Evolutionary conservation across 1,139 yeast species (phyloP), one percentile per base, ranked within the genome.

Genomic region (Taphrina confusa): DNA sequence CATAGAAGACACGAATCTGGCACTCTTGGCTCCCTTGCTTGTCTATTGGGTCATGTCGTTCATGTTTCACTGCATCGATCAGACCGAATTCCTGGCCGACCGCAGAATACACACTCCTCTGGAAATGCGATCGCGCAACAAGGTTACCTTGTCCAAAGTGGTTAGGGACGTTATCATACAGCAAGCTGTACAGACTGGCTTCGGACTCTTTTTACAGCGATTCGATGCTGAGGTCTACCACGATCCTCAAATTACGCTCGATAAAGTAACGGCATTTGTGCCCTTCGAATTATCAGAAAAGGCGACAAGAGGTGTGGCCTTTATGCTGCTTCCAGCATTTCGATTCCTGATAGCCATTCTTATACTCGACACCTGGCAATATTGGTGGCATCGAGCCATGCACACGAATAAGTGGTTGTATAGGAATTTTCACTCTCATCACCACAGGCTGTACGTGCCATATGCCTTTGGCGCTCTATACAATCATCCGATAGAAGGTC

Each of bases 391-490:
- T 72, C 80, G 96, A 65, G 71, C 80, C 66, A 91, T 92, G 97
- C 98, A 92, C 71, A 71, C 79, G 70, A 88, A 87, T 78, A 84
- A 83, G 70, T 75, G 78, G 63, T 75, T 91, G 57, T 92, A 92
- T 78, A 80, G 80, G 64, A 77, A 83, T 63, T 87, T 89, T 77
- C 98, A 92, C 73, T 88, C 97, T 2, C 85, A 95, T 67, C 98
- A 92, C 73, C 98, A 92, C 73, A 78, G 94, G 58, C 78, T 92
- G 57, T 91, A 92, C 69, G 97, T 92, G 30, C 98, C 98, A 9
- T 92, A 89, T 73, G 97, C 98, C 1, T 91, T 81, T 73, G 98
- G 98, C 52, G 98, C 98, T 2, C 78, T 92, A 49, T 92, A 89
- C 76, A 92, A 92, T 74, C 91, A 91, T 68, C 92, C 96, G 18